Evolutionary conservation across 306 rosid genomes (phyloP).

Genomic region (Lathyrus oleraceus): DNA sequence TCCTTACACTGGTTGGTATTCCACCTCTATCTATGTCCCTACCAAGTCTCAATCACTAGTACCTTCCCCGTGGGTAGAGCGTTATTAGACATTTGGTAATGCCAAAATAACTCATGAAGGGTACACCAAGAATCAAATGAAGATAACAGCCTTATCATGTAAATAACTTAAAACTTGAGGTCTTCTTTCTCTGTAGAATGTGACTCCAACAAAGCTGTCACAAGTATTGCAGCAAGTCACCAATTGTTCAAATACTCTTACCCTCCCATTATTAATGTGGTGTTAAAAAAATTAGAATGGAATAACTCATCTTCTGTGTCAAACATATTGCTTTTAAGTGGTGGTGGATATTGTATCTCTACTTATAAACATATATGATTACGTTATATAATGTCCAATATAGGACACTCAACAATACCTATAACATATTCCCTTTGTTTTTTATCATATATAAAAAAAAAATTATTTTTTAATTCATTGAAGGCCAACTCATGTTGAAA

Average conservation of each 20-base stretch:
- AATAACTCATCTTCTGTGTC: too few relatives aligned
- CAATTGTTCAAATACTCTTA: neutral
- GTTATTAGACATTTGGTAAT: neutral
- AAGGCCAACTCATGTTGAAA: too few relatives aligned
- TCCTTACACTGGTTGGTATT: neutral
- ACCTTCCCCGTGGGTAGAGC: neutral
- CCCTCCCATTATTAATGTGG: neutral
- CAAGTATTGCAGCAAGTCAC: neutral
- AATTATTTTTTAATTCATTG: too few relatives aligned
- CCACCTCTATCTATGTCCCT: conserved; percentile 7
- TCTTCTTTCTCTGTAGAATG: neutral
- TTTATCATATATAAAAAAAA: too few relatives aligned
- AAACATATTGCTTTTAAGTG: too few relatives aligned
- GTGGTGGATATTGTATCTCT: too few relatives aligned
- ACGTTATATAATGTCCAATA: too few relatives aligned
- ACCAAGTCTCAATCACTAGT: neutral
- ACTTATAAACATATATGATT: too few relatives aligned
- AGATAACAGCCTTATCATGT: neutral
- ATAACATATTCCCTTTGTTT: too few relatives aligned
- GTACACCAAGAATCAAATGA: neutral
- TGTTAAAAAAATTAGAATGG: too few relatives aligned
- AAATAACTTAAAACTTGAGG: neutral
- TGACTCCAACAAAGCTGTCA: neutral
- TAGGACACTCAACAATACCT: too few relatives aligned
- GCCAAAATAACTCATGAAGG: neutral